Evolutionary conservation across 2,329 filamentous ascomycete genomes (phyloP), one percentile per base, ranked within the genome.

Genomic region (Chaetomiaceae sp.): DNA sequence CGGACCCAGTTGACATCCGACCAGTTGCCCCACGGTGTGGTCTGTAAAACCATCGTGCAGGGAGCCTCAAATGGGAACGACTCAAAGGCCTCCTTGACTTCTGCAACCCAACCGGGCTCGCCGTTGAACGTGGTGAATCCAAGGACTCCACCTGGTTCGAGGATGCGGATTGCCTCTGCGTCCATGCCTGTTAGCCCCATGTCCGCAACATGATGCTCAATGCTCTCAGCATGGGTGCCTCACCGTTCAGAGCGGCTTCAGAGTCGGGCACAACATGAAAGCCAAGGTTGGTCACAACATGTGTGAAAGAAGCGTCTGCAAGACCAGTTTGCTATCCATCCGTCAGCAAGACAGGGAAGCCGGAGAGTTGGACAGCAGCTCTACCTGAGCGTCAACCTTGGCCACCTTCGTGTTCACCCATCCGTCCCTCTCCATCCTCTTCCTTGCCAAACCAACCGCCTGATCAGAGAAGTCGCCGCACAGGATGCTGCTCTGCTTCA

Each of bases 91-190:
- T 62, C 62, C 12, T 62, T 59, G 27, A 75, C 33, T 25, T 75
- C 71, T 0, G 64, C 59, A 3, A 61, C 39, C 70, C 71, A 76
- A 30, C 59, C 63, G 14, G 64, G 62, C 2, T 57, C 63, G 5
- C 58, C 48, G 50, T 68, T 57, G 65, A 64, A 67, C 1, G 65
- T 67, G 33, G 68, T 68, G 31, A 84, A 70, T 58, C 85, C 83
- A 20, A 86, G 64, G 5, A 76, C 73, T 3, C 83, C 83, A 4
- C 80, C 81, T 1, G 77, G 75, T 56, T 73, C 77, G 20, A 85
- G 68, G 16, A 85, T 70, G 8, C 82, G 77, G 46, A 82, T 70
- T 8, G 72, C 72, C 58, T 86, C 82, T 57, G 74, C 70, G 23
- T 27, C 5, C 10, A 4, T 17, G 14, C n/a, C n/a, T 14, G 31